Evolutionary conservation across 306 rosid species (phyloP).

Genomic region (Inga leiocalycina): DNA sequence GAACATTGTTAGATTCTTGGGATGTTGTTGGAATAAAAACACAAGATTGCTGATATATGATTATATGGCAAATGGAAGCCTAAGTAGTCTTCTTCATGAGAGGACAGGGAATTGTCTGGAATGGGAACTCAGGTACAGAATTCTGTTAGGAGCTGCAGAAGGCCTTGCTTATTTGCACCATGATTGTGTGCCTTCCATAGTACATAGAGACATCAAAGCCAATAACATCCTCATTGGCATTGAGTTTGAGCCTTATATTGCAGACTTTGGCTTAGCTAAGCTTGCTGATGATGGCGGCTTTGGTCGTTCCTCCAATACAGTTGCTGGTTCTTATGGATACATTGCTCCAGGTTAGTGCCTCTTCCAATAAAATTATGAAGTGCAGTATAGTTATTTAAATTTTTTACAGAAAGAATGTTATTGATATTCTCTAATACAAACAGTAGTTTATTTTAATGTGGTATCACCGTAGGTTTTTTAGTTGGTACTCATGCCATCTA

Average conservation of each 20-base stretch:
- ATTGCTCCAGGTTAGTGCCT: constrained; percentile 86
- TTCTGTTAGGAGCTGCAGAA: constrained; percentile 87
- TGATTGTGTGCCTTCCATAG: constrained; percentile 95
- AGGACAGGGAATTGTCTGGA: constrained; percentile 73
- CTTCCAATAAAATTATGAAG: background rate
- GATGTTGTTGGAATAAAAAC: constrained; percentile 77
- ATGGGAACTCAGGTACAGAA: constrained; percentile 90
- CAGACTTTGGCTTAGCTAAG: constrained; percentile 96
- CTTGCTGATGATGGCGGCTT: constrained; percentile 84
- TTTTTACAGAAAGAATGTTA: background rate
- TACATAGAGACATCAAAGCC: constrained; percentile 96
- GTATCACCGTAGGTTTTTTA: background rate
- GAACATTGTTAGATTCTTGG: constrained; percentile 91
- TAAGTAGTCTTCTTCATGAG: constrained; percentile 85
- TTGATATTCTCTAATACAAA: background rate
- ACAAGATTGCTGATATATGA: constrained; percentile 87
- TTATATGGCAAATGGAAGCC: constrained; percentile 92
- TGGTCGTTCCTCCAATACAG: constrained; percentile 80
- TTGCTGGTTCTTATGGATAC: constrained; percentile 97
- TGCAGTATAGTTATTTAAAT: background rate
- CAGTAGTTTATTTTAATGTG: background rate
- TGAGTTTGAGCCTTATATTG: constrained; percentile 89
- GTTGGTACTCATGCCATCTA: background rate
- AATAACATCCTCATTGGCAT: constrained; percentile 96
- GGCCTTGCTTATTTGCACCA: constrained; percentile 95